Evolutionary conservation across 352 stramenopile species (phyloP).

Genomic region (Globisporangium alternatum): DNA sequence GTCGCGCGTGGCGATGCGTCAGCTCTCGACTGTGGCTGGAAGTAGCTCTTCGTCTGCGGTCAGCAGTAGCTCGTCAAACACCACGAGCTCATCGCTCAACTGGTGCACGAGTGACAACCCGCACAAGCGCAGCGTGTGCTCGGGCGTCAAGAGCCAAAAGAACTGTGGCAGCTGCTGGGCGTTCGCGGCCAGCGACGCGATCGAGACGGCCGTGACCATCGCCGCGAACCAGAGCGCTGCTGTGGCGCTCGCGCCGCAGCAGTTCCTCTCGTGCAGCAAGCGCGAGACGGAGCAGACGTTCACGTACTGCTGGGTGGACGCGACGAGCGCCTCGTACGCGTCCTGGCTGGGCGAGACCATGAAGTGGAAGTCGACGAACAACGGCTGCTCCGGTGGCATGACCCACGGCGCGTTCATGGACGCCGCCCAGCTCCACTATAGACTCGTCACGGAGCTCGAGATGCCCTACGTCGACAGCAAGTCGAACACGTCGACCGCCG

Average conservation of each 20-base stretch:
- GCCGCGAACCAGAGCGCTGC: slow-evolving; percentile 46
- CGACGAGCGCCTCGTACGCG: slow-evolving; percentile 6
- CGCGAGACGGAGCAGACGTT: slow-evolving; percentile 62
- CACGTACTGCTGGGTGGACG: slow-evolving; percentile 63
- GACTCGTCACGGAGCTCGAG: slow-evolving; percentile 58
- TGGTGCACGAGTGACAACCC: slow-evolving; percentile 70
- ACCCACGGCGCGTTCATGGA: slow-evolving; percentile 78
- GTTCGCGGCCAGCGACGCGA: slow-evolving; percentile 67
- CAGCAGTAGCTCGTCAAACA: slow-evolving; percentile 20
- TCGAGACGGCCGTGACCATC: slow-evolving; percentile 69
- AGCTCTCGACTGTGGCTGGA: slow-evolving; percentile 15
- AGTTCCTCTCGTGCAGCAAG: slow-evolving; percentile 64
- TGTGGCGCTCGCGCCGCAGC: slow-evolving; percentile 65
- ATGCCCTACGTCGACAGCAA: slow-evolving; percentile 65
- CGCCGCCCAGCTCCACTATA: slow-evolving; percentile 47
- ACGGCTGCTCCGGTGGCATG: slow-evolving; percentile 76
- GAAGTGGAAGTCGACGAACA: slow-evolving; percentile 68
- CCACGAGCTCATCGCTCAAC: slow-evolving; percentile 35
- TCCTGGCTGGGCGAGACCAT: slow-evolving; percentile 57
- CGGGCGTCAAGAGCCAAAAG: slow-evolving; percentile 69
- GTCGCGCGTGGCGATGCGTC: slow-evolving; percentile 22
- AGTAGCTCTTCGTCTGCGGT: slow-evolving; percentile 5
- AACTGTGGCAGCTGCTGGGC: slow-evolving; percentile 79
- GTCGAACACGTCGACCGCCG: neutral
- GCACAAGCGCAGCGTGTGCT: slow-evolving; percentile 55